Conservation (phyloP, 1,284 basidiomycete species). For the Paramarasmius palmivorus region DNA sequence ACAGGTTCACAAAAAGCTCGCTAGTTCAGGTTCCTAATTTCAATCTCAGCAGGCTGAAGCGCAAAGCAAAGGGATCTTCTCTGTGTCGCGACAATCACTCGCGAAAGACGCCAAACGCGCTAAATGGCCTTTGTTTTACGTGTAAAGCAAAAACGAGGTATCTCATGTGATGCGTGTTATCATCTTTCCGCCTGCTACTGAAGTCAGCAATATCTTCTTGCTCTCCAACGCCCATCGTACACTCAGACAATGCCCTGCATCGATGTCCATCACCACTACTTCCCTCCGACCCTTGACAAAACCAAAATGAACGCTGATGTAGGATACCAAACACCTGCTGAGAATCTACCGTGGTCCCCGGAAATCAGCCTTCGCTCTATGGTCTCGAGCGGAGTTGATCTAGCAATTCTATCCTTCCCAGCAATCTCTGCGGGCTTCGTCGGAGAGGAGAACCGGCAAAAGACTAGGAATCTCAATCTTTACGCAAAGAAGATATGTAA, state of each 20-base stretch:
- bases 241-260: conserved; percentile 36
- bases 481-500: conserved; percentile 46
- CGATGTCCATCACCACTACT: conserved; percentile 75
- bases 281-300: conserved; percentile 51
- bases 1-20: too few relatives aligned
- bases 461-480: conserved; percentile 48
- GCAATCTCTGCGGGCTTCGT: conserved; percentile 47
- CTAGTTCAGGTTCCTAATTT: too few relatives aligned
- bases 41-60: too few relatives aligned
- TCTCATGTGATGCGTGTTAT: too few relatives aligned
- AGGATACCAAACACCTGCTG: conserved; percentile 62
- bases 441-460: conserved; percentile 39
- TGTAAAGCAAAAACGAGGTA: too few relatives aligned
- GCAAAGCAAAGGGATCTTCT: too few relatives aligned
- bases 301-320: conserved; percentile 40
- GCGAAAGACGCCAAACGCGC: too few relatives aligned
- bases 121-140: too few relatives aligned
- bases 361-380: conserved; percentile 57
- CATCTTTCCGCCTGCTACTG: too few relatives aligned
- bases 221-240: too few relatives aligned
- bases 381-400: conserved; percentile 54
- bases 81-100: too few relatives aligned
- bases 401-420: conserved; percentile 66
- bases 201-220: too few relatives aligned
- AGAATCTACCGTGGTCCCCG: conserved; percentile 66